Conservation (phyloP, 2,329 filamentous ascomycete genomes). For the Fusarium domesticum region DNA sequence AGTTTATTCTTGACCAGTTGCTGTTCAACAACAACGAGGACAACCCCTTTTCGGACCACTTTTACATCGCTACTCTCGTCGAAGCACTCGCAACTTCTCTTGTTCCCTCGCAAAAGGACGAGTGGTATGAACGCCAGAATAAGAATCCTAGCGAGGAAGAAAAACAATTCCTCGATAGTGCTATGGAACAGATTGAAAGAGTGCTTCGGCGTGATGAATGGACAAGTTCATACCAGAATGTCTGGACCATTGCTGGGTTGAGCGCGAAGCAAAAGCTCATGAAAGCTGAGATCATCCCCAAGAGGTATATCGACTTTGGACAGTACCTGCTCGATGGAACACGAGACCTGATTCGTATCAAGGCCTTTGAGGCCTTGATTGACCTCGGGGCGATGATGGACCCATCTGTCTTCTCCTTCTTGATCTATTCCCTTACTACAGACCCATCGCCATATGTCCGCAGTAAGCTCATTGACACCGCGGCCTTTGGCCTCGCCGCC, state of each 20-base stretch:
- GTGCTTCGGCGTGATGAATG: slow-evolving; percentile 67
- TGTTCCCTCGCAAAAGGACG: slow-evolving; percentile 47
- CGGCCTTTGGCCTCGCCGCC: slow-evolving; percentile 58
- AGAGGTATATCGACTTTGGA: slow-evolving; percentile 54
- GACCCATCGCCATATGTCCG: slow-evolving; percentile 64
- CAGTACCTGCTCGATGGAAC: slow-evolving; percentile 65
- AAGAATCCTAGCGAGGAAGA: slow-evolving; percentile 46
- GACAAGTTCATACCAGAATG: slow-evolving; percentile 65
- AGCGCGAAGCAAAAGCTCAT: slow-evolving; percentile 61
- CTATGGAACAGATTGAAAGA: slow-evolving; percentile 62
- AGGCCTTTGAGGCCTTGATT: slow-evolving; percentile 61
- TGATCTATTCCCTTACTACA: slow-evolving; percentile 57
- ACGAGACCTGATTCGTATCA: slow-evolving; percentile 60
- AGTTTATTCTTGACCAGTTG: slow-evolving; percentile 84
- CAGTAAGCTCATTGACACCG: slow-evolving; percentile 55
- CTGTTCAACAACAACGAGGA: slow-evolving; percentile 92
- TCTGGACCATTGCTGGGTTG: slow-evolving; percentile 61
- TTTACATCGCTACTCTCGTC: slow-evolving; percentile 82
- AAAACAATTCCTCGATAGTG: slow-evolving; percentile 49
- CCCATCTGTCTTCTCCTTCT: slow-evolving; percentile 51
- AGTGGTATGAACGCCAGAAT: slow-evolving; percentile 44
- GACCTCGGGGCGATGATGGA: slow-evolving; percentile 61
- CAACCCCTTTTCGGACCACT: slow-evolving; percentile 84
- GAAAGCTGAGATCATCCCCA: slow-evolving; percentile 60
- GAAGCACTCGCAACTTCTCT: slow-evolving; percentile 57